These are phyloP conservation scores for Fusarium cicatricum DNA, from an alignment of 2,329 filamentous ascomycete species.

Conservation along the genomic window DNA sequence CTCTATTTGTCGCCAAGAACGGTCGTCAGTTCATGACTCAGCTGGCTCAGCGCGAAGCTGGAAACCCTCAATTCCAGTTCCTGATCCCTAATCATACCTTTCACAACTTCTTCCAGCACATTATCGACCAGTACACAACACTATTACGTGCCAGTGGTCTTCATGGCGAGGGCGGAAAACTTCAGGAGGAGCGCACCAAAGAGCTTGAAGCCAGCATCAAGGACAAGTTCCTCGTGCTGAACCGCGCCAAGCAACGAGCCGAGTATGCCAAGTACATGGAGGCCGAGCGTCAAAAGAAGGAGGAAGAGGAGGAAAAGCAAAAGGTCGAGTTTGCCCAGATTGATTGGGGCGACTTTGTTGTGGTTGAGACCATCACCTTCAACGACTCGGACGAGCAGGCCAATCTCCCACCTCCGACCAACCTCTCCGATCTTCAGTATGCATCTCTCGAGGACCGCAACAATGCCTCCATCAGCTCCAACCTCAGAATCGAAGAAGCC, in stretches of 20 bases:
- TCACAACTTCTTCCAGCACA: slow-evolving; percentile 92
- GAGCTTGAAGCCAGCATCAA: slow-evolving; percentile 78
- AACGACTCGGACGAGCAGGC: slow-evolving; percentile 86
- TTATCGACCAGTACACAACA: slow-evolving; percentile 93
- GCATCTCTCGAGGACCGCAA: slow-evolving; percentile 96
- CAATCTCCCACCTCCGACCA: slow-evolving; percentile 87
- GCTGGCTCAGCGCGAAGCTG: slow-evolving; percentile 85
- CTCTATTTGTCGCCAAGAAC: slow-evolving; percentile 91
- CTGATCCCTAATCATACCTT: slow-evolving; percentile 93
- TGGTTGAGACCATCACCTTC: slow-evolving; percentile 95
- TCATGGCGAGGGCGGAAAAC: slow-evolving; percentile 71
- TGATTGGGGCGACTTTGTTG: slow-evolving; percentile 97
- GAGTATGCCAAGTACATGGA: slow-evolving; percentile 89
- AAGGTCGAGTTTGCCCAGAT: slow-evolving; percentile 81
- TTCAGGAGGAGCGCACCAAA: slow-evolving; percentile 75
- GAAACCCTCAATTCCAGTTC: slow-evolving; percentile 97
- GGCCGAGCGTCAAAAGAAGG: slow-evolving; percentile 85
- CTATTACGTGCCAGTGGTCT: slow-evolving; percentile 74
- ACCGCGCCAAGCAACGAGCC: slow-evolving; percentile 82
- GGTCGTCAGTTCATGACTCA: slow-evolving; percentile 91
- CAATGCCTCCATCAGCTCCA: slow-evolving; percentile 82
- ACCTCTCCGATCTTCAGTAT: slow-evolving; percentile 89
- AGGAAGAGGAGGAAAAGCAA: slow-evolving; percentile 86
- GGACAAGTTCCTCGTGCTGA: slow-evolving; percentile 82
- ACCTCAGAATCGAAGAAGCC: slow-evolving; percentile 91